Percentiles rank a stretch among this genome's conserved stretches.
phyloP scores from a whole-genome alignment of 139 green algal genomes.

The Chlamydomonas sp. region DNA sequence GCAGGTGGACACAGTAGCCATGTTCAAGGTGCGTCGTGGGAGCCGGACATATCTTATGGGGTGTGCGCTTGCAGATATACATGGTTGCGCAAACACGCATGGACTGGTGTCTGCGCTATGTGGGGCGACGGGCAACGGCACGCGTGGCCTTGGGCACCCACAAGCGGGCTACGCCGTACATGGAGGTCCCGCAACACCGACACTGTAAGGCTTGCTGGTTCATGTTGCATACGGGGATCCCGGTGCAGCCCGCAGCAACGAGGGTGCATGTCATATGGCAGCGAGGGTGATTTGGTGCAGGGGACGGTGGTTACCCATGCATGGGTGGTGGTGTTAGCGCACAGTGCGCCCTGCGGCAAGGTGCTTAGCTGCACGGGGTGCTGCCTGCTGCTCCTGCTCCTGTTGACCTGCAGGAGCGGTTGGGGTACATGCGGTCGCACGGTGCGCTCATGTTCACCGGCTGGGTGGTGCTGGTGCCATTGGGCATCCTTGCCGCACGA shows the following conservation, averaged over 20 bases:
- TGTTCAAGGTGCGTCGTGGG: no score
- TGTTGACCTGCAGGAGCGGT: background rate
- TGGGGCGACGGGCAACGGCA: no score
- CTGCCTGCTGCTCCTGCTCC: background rate
- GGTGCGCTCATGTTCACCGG: constrained; percentile 31
- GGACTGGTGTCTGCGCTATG: no score
- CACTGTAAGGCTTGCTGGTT: background rate
- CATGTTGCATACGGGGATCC: background rate
- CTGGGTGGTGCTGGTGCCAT: constrained; percentile 37
- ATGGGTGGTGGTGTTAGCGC: background rate
- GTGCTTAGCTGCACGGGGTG: background rate
- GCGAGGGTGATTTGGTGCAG: background rate
- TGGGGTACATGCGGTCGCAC: constrained; percentile 31
- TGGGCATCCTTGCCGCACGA: constrained; percentile 26
- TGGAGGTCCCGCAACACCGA: no score
- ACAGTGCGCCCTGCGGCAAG: background rate
- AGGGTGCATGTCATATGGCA: background rate
- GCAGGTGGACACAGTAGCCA: background rate
- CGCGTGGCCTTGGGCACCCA: no score
- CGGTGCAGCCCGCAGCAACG: background rate
- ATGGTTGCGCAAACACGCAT: no score
- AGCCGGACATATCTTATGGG: no score
- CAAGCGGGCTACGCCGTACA: no score
- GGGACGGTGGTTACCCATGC: background rate
- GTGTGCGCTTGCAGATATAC: no score